These are phyloP conservation scores for Talaromyces nanjingensis DNA, from an alignment of 495 filamentous ascomycete genomes.

Conservation along the genomic window DNA sequence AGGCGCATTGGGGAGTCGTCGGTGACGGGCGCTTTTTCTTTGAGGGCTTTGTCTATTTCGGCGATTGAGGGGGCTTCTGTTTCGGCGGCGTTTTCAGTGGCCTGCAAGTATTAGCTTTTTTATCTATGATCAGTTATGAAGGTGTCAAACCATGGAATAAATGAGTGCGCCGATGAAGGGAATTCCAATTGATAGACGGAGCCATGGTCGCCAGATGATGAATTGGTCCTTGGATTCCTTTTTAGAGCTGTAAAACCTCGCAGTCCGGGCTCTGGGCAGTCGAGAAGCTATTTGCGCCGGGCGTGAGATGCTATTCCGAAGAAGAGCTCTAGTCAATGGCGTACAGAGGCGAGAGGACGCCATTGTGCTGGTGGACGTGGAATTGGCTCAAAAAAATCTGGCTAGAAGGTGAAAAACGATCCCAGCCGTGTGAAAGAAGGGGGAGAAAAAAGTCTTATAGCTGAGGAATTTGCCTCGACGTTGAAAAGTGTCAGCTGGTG, in stretches of 20 bases:
- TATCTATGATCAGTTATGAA: background rate
- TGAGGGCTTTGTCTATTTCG: constrained; percentile 39
- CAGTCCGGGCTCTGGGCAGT: background rate
- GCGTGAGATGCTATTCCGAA: background rate
- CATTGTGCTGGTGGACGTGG: background rate
- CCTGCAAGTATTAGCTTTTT: constrained; percentile 20
- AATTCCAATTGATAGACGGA: constrained; percentile 52
- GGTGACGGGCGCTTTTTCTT: constrained; percentile 33
- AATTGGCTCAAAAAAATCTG: background rate
- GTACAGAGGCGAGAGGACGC: background rate
- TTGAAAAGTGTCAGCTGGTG: background rate
- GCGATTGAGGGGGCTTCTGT: constrained; percentile 53
- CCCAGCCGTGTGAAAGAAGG: background rate
- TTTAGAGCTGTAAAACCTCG: constrained; percentile 1
- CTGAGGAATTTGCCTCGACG: background rate
- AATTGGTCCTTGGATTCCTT: constrained; percentile 17
- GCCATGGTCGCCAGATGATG: constrained; percentile 44
- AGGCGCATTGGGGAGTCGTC: constrained; percentile 88
- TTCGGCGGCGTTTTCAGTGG: constrained; percentile 44
- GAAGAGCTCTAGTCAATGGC: background rate
- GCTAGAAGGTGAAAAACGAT: background rate
- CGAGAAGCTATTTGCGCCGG: background rate
- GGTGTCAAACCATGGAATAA: constrained; percentile 56
- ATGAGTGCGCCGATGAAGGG: constrained; percentile 56
- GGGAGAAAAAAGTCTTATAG: background rate